A percentile compares a stretch with the other conserved stretches of the same genome.
phyloP scores from a whole-genome alignment of 768 basidiomycete genomes.

The Termitomyces sp. region DNA sequence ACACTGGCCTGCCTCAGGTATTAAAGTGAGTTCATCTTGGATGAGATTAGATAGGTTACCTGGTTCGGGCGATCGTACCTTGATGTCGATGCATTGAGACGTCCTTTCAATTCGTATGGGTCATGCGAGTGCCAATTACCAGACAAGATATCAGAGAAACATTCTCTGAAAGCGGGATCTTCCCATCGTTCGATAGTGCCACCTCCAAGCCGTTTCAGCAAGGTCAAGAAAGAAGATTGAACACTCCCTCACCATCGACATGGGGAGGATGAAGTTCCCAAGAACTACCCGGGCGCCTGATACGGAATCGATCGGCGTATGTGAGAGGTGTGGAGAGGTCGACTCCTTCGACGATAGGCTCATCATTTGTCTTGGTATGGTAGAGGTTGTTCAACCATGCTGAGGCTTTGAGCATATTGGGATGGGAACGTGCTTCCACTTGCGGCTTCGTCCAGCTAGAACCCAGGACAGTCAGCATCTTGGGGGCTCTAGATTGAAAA shows the following conservation, averaged over 20 bases:
- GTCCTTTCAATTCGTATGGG: constrained; percentile 58
- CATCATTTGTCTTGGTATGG: constrained; percentile 32
- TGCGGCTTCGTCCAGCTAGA: constrained; percentile 45
- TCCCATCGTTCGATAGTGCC: constrained; percentile 78
- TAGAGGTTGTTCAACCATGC: constrained; percentile 68
- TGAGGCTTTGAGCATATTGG: constrained; percentile 55
- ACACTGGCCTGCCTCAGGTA: constrained; percentile 35
- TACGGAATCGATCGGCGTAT: constrained; percentile 75
- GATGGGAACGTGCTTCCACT: constrained; percentile 67
- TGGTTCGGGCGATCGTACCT: constrained; percentile 58
- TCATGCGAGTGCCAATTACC: constrained; percentile 66
- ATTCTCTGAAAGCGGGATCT: constrained; percentile 52
- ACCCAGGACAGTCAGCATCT: not conserved
- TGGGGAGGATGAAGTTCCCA: constrained; percentile 50
- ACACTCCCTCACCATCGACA: constrained; percentile 35
- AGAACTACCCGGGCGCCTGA: constrained; percentile 58
- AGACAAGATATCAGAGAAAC: constrained; percentile 57
- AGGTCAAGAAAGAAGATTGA: not conserved
- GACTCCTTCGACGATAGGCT: constrained; percentile 44
- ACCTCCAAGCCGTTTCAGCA: constrained; percentile 34
- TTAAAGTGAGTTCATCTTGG: not conserved
- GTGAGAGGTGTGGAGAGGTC: constrained; percentile 59
- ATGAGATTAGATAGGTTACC: constrained; percentile 18
- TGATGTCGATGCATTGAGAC: constrained; percentile 58
- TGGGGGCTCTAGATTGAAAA: not conserved